Evolutionary conservation across 2,329 filamentous ascomycete genomes (phyloP).

Genomic region (Dichotomopilus funicola): DNA sequence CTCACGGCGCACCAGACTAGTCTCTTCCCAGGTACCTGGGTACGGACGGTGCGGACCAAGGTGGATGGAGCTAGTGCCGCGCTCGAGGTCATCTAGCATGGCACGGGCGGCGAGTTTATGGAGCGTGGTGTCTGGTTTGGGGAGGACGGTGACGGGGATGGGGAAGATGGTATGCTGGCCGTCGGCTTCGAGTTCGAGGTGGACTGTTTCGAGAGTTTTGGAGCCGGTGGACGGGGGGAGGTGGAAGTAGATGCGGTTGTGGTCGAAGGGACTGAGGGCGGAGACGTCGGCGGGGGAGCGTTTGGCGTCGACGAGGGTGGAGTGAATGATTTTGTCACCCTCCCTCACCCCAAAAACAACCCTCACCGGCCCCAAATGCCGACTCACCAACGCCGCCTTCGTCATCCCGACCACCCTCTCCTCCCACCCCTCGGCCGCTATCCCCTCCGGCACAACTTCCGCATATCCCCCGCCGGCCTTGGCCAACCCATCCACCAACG

Average conservation of each 20-base stretch:
- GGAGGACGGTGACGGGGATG: slow-evolving; percentile 8
- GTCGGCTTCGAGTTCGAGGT: background rate
- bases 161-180: background rate
- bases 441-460: slow-evolving; percentile 20
- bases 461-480: slow-evolving; percentile 51
- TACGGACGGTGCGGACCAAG: background rate
- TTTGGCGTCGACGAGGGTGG: slow-evolving; percentile 3
- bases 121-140: slow-evolving; percentile 8
- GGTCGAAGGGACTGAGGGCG: slow-evolving; percentile 9
- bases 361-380: slow-evolving; percentile 11
- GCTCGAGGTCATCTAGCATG: slow-evolving; percentile 16
- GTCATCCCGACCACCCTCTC: slow-evolving; percentile 17
- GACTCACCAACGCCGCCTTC: slow-evolving; percentile 13
- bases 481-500: slow-evolving; percentile 53
- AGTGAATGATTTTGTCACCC: background rate
- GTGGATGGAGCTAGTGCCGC: slow-evolving; percentile 12
- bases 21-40: slow-evolving; percentile 5
- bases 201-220: background rate
- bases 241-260: slow-evolving; percentile 13
- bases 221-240: background rate
- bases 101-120: slow-evolving; percentile 16
- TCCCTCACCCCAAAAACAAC: slow-evolving; percentile 4
- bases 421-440: slow-evolving; percentile 14
- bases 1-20: slow-evolving; percentile 1
- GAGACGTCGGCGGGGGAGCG: slow-evolving; percentile 16